Evolutionary conservation across 768 basidiomycete genomes (phyloP), one percentile per base, ranked within the genome.

Genomic region (Pholiota microspora): DNA sequence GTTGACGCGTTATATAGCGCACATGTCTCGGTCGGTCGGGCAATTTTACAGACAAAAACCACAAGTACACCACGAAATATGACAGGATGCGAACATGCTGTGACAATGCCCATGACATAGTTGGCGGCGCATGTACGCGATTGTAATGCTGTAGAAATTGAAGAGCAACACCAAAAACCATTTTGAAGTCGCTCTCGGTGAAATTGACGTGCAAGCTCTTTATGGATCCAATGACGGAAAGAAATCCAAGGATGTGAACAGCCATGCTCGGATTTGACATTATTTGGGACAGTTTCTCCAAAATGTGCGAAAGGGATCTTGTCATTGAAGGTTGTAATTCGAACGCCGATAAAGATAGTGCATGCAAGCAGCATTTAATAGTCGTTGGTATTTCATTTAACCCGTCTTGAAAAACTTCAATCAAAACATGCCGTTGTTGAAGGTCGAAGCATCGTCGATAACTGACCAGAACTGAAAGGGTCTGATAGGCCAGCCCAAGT

Each of bases 91-190:
- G 87, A 10, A 98, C 90, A 64, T 96, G 92, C 68, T 96, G 93
- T 0, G 93, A 88, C 31, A 96, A 75, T 2, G 93, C 88, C 86
- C 89, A 92, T 3, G 90, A 92, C 21, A 85, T 81, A 4, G 81
- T 77, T 13, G 1, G 81, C 75, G 82, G 77, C 27, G 77, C 72
- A 47, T 80, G 81, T 7, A 69, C 66, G 69, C 83, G 82, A 59
- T 89, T 92, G 68, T 99, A 94, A 60, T 92, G 83, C 61, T 94
- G 89, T 54, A 99, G 85, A 71, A 97, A 98, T 67, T 93, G 89
- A 58, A 97, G 71, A 9, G 94, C 94, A 34, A 98, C 91, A 7
- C 89, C 92, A 63, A 99, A 98, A 0, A 98, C 90, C 78, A 89
- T 88, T 67, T 90, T 92, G 73, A 86, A 98, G 62, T 98, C 90